Base-by-base conservation (phyloP, 2,329 filamentous ascomycete species). In the Phoma sp. region DNA sequence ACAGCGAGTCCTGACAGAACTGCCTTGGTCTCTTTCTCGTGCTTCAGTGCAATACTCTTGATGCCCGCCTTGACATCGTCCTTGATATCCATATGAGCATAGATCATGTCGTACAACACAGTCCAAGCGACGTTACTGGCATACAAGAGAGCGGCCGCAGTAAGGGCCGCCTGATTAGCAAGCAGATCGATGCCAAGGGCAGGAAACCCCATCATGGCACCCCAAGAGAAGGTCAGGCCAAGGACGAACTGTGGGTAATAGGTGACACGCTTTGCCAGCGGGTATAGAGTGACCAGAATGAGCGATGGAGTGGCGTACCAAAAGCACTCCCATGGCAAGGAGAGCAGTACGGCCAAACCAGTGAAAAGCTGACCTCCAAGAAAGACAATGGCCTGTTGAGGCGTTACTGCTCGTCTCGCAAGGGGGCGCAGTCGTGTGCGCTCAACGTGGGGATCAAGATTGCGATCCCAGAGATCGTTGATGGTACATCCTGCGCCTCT, bases 401-500 rank as follows among this genome's bases (percentile, higher is more conserved):
- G 89, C 2, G 85, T 87, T 45, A 96, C 79, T 47, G 91, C 91
- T 30, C 89, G 83, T 10, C 92, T 85, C 1, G 92, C 91, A 57
- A 96, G 89, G 3, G 92, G 92, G 13, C 92, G 87, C 29, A 91
- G 79, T 11, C 88, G 84, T 5, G 90, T 96, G 42, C 92, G 84
- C 1, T 83, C 77, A 11, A 96, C 91, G 59, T 91, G 84, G 6
- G 89, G 88, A 74, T 96, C 92, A 13, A 96, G 86, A 64, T 95
- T 89, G 49, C 90, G 86, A 74, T 96, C 92, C 89, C 91, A 93
- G 45, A 96, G 85, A 71, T 96, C 92, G 71, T 96, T 96, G 77
- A 96, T 91, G 14, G 89, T 89, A 74, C 92, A 96, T 46, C 91
- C 91, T 18, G 91, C 90, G 43, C 92, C 89, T 57, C 92, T 89